Evolutionary conservation across 2,329 filamentous ascomycete species (phyloP), one percentile per base, ranked within the genome.

Genomic region (Cercospora sesami): DNA sequence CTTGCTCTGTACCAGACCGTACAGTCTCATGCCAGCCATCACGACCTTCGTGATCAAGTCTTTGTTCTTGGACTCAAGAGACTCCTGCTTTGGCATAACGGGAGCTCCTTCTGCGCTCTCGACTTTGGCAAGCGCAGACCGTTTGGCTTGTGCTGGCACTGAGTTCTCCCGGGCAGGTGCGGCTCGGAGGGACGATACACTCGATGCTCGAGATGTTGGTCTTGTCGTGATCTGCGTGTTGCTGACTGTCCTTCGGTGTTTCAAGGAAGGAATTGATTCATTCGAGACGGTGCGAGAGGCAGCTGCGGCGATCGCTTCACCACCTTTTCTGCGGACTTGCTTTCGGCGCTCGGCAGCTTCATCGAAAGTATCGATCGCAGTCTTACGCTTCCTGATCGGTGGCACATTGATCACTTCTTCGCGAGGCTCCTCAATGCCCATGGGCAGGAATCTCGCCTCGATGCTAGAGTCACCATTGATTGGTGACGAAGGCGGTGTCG

Each of bases 21-120:
- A 80, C 68, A 86, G 79, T 1, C 84, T 82, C 83, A 86, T 84
- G 4, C 82, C 84, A 5, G 84, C 81, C 81, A 86, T 83, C 26
- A 85, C 81, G 4, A 84, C 77, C n/a, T 81, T 79, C 0, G 82
- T 82, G 3, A 86, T 75, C 2, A 80, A 74, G n/a, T 83, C 82
- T 68, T 84, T 85, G 73, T 86, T 86, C 59, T 75, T 78, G 26
- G 65, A 64, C 33, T 77, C 75, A 8, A 69, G 63, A 2, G 69
- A 63, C 6, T 57, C 18, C n/a, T 68, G 60, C 28, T 66, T 57
- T n/a, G 67, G 42, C 3, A 66, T 60, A 14, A 63, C 57, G 4
- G 66, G n/a, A 5, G 30, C 48, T 18, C 26, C 57, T 18, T 72
- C 64, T 9, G 70, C 68, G 61, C 69, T 77, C 26, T 77, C 70